A percentile compares a stretch with the other conserved stretches of the same genome.
These are phyloP conservation scores for Termitomyces sp. DNA, from an alignment of 768 basidiomycete species.

Conservation along the genomic window DNA sequence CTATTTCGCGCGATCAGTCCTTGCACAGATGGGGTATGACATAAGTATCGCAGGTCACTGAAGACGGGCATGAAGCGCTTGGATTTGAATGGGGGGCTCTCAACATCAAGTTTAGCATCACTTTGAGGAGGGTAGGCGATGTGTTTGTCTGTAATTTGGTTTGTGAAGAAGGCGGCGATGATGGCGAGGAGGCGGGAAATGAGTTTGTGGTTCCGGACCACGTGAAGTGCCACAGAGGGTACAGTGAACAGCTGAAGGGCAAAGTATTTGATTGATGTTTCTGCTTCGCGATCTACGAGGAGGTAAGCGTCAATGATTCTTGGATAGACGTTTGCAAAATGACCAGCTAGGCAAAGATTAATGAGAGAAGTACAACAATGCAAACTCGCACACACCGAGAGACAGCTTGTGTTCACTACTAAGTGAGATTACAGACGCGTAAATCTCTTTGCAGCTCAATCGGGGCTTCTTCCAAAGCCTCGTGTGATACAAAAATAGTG, in stretches of 20 bases:
- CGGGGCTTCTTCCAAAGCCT: conserved; percentile 83
- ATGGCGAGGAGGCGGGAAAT: conserved; percentile 74
- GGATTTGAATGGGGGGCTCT: conserved; percentile 83
- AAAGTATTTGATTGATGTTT: conserved; percentile 92
- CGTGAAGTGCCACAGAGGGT: conserved; percentile 75
- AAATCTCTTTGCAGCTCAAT: conserved; percentile 76
- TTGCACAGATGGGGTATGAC: conserved; percentile 77
- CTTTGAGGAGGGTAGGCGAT: conserved; percentile 41
- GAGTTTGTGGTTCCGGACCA: conserved; percentile 69
- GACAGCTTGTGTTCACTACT: conserved; percentile 71
- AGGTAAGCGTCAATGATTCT: conserved; percentile 88
- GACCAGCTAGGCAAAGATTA: conserved; percentile 48
- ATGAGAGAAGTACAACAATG: not conserved
- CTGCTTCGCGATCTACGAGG: conserved; percentile 88
- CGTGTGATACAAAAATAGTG: conserved; percentile 76
- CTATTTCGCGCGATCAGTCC: conserved; percentile 66
- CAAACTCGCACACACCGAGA: conserved; percentile 50
- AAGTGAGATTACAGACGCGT: conserved; percentile 66
- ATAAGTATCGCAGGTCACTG: conserved; percentile 82
- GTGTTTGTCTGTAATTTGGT: conserved; percentile 73
- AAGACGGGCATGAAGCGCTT: conserved; percentile 97
- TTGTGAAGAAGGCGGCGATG: conserved; percentile 89
- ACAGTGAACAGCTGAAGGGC: conserved; percentile 91
- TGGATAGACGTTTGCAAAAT: conserved; percentile 82
- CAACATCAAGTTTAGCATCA: conserved; percentile 57